These are phyloP conservation scores for Ustilago xerochloae DNA, from an alignment of 1,284 basidiomycete genomes.

Conservation along the genomic window DNA sequence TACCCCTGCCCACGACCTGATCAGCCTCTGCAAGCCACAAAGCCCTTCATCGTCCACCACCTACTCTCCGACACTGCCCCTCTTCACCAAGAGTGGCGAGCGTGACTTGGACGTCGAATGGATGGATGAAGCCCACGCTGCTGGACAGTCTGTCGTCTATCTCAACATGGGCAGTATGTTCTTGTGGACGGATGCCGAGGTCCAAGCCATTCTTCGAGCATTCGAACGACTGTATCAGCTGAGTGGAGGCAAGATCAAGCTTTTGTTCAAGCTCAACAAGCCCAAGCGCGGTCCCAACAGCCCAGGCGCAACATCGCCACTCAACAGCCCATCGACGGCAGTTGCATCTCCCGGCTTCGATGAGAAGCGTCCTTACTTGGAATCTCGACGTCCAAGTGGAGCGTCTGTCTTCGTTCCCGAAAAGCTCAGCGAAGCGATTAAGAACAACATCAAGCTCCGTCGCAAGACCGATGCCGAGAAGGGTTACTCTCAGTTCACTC, in stretches of 20 bases:
- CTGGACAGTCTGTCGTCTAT: slow-evolving; percentile 56
- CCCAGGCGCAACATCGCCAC: slow-evolving; percentile 12
- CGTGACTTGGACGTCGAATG: slow-evolving; percentile 45
- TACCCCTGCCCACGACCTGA: not conserved
- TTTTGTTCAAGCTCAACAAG: slow-evolving; percentile 54
- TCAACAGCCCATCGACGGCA: not conserved
- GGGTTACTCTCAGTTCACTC: slow-evolving; percentile 38
- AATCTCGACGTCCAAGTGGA: slow-evolving; percentile 15
- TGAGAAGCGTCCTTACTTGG: slow-evolving; percentile 17
- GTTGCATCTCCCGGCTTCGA: slow-evolving; percentile 2
- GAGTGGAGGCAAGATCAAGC: slow-evolving; percentile 35
- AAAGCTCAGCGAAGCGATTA: slow-evolving; percentile 31
- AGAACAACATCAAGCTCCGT: slow-evolving; percentile 19
- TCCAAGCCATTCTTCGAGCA: slow-evolving; percentile 45
- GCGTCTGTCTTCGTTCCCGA: slow-evolving; percentile 18
- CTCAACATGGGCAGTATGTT: slow-evolving; percentile 67
- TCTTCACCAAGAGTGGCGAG: not conserved
- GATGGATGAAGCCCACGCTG: slow-evolving; percentile 46
- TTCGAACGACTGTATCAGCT: slow-evolving; percentile 42
- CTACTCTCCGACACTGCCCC: not conserved
- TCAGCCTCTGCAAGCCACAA: slow-evolving; percentile 1
- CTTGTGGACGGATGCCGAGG: slow-evolving; percentile 52
- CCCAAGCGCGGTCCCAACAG: slow-evolving; percentile 16
- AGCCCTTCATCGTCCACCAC: slow-evolving; percentile 15
- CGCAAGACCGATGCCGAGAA: slow-evolving; percentile 30